Base-by-base conservation (phyloP, 2,329 filamentous ascomycete species). In the Ceratocystis diversiconidia region DNA sequence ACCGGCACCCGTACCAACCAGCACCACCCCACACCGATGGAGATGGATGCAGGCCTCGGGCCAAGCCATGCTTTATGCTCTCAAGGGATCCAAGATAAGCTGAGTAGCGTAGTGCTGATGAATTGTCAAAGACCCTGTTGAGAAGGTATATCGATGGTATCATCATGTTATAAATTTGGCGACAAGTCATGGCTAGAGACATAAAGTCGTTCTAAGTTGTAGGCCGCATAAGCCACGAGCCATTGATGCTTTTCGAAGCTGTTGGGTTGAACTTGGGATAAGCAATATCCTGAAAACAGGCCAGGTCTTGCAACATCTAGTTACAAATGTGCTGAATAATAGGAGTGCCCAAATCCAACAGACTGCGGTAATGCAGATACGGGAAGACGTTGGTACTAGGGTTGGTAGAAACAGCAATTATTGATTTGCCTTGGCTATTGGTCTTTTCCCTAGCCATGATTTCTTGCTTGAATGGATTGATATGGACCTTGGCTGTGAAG, bases 111-210 rank as follows among this genome's bases (percentile, higher is more conserved):
- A 67, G 62, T 3, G 65, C 65, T 10, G 65, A 67, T 12, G 62
- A 67, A 1, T 61, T 61, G 36, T 67, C 65, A 22, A 64, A 41
- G 15, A n/a, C 41, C 36, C 36, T 63, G 46, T 67, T 67, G 52
- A 67, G 36, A 7, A 28, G 5, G 57, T 67, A 67, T 46, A 67
- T 67, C 8, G 36, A 41, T 12, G 55, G 43, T 4, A 62, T 57
- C 55, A 67, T 48, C 52, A 30, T 30, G 44, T 19, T 22, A 12
- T 62, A 60, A 6, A 67, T 41, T 17, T 46, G 55, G 22, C 32
- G 62, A 43, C 65, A 67, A 2, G 65, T 67, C 41, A 7, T 60
- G 22, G 65, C 62, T 17, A 67, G 28, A 3, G 65, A 46, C 15
- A 67, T 19, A 52, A 64, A 43, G 43, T 67, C 65, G 5, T 19